Base-by-base conservation (phyloP, 495 filamentous ascomycete species). In the Penicillium riverlandense region DNA sequence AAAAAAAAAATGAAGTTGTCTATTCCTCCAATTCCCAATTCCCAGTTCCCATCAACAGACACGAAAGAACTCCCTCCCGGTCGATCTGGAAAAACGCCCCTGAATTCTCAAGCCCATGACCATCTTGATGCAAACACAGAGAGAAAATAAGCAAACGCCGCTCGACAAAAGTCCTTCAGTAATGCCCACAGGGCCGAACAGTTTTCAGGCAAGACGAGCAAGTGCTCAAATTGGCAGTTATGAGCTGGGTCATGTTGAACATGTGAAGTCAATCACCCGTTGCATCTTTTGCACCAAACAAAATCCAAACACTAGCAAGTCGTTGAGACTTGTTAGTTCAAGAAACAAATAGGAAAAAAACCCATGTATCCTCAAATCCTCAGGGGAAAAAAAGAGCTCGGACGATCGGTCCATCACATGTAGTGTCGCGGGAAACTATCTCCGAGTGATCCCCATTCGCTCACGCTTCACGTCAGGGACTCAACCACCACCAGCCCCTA, bases 391-490 rank as follows among this genome's bases (percentile, higher is more conserved):
- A 28, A 42, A 47, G 38, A 22, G 30, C 32, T 11, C 4, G 22
- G 22, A 4, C 2, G 29, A 28, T 34, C 2, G 0, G n/a, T n/a
- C n/a, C n/a, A 34, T 34, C 32, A 11, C 4, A 34, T 34, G 22
- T 28, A 31, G 35, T 35, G 8, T 16, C 14, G 11, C 33, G 37
- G 56, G 48, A 45, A 39, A 56, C 46, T 35, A 38, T 51, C 37
- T 47, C 49, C 56, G 53, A 45, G 22, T 16, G 6, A 8, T 13
- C 38, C 36, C 30, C 29, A 57, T 57, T 57, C 43, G 56, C 28
- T 38, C 48, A 28, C 29, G 43, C 34, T 7, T n/a, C 37, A 35
- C 14, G 30, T 34, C 32, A 34, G 32, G 32, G 7, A 12, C n/a
- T 34, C 16, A 7, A 38, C 29, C 28, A 41, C 33, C 7, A 32